Base-by-base conservation (phyloP, 2,329 filamentous ascomycete species). In the Aspergillus candidus region DNA sequence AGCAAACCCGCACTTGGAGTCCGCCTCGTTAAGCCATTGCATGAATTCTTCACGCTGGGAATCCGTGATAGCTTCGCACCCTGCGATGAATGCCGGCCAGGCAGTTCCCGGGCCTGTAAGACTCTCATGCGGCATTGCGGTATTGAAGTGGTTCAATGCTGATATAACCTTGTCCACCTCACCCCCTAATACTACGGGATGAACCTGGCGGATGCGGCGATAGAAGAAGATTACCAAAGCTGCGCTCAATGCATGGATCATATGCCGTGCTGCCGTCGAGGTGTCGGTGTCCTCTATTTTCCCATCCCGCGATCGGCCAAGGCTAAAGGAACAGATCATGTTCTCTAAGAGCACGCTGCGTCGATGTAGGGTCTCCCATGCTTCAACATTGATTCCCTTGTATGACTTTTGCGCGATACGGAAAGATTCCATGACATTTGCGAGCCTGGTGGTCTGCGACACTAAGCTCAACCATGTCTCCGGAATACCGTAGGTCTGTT, bases 391-490 rank as follows among this genome's bases (percentile, higher is more conserved):
- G 10, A 53, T 40, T 6, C 37, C 35, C 13, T 35, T 44, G 1
- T 43, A 43, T 5, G 46, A 32, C 1, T 43, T 41, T 11, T 53
- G 53, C 4, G 56, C 55, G 31, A 56, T 44, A 6, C 49, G 47
- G 18, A 62, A 53, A 15, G 49, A 57, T 30, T 63, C 60, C 43
- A 63, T 49, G 4, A 63, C 57, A 39, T 69, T 72, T 11, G 69
- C 69, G 11, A 72, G 53, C 22, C 69, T 56, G 1, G 68, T 71
- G 1, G 69, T 70, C 44, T 71, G 69, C 1, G 70, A 72, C 11
- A 72, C 57, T 3, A 71, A 56, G 30, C 66, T 69, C 2, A 72
- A 57, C 67, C 69, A 72, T 11, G 66, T 69, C 39, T 72, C 69
- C 0, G 68, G 60, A 11, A 72, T 66, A 3, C 69, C 68, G 39